phyloP scores from a whole-genome alignment of 1,284 basidiomycete genomes.

The Cryptococcus amylolentus region DNA sequence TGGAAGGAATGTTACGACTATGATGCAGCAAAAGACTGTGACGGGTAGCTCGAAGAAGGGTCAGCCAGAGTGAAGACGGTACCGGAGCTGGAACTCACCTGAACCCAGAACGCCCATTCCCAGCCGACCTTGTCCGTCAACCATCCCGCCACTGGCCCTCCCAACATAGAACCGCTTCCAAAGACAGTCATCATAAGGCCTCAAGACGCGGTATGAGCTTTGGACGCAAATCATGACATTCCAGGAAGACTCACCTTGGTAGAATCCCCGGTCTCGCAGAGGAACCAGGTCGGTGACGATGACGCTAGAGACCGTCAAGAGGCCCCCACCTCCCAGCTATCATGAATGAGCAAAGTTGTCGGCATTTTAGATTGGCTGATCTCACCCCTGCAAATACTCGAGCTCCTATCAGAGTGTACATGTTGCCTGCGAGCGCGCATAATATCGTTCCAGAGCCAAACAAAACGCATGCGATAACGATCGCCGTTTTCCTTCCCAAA shows the following conservation, averaged over 20 bases:
- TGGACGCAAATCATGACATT: background rate
- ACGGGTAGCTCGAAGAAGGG: slow-evolving; percentile 26
- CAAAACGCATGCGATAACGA: slow-evolving; percentile 39
- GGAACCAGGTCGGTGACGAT: slow-evolving; percentile 49
- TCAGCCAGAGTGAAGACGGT: background rate
- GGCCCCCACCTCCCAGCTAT: slow-evolving; percentile 46
- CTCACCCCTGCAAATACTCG: slow-evolving; percentile 40
- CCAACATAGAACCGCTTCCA: slow-evolving; percentile 41
- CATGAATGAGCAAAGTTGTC: background rate
- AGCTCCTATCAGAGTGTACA: slow-evolving; percentile 42
- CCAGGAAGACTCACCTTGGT: slow-evolving; percentile 39
- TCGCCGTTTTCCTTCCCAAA: slow-evolving; percentile 43
- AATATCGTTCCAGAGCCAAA: slow-evolving; percentile 41
- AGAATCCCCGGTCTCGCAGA: slow-evolving; percentile 46
- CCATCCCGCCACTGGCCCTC: slow-evolving; percentile 45
- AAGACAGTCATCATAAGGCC: slow-evolving; percentile 49
- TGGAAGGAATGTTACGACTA: slow-evolving; percentile 38
- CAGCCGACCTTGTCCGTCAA: slow-evolving; percentile 44
- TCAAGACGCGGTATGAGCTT: slow-evolving; percentile 1
- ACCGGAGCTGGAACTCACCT: slow-evolving; percentile 13
- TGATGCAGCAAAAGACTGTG: slow-evolving; percentile 29
- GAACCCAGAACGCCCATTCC: slow-evolving; percentile 44
- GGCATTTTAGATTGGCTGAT: background rate
- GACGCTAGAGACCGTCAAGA: slow-evolving; percentile 46
- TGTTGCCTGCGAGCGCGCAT: slow-evolving; percentile 38